These are phyloP conservation scores for Aspergillus campestris DNA, from an alignment of 495 filamentous ascomycete genomes.

Conservation along the genomic window DNA sequence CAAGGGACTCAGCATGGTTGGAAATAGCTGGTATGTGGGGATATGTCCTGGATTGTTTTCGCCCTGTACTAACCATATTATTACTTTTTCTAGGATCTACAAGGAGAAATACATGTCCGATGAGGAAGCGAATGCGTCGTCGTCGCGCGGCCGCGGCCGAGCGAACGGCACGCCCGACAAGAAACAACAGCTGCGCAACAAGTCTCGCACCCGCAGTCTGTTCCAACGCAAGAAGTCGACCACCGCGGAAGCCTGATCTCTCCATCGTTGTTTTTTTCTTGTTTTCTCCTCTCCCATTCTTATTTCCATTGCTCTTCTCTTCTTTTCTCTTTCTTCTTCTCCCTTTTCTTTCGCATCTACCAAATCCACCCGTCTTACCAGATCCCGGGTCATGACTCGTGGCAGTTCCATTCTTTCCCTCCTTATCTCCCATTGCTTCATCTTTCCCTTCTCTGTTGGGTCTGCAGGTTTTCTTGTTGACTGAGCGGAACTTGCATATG, in stretches of 20 bases:
- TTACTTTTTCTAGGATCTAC: constrained; percentile 60
- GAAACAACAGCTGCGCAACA: constrained; percentile 44
- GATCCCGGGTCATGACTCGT: neutral
- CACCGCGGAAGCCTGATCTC: constrained; percentile 23
- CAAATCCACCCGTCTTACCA: neutral
- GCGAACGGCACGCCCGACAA: constrained; percentile 39
- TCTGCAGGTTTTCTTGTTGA: neutral
- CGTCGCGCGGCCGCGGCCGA: constrained; percentile 12
- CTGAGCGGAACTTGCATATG: constrained; percentile 11
- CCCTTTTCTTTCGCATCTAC: constrained; percentile 1
- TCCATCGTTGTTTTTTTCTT: constrained; percentile 2
- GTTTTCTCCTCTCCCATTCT: constrained; percentile 9
- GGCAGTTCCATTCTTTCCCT: constrained; percentile 7
- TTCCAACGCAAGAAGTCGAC: constrained; percentile 56
- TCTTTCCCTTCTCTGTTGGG: constrained; percentile 5
- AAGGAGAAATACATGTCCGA: constrained; percentile 88
- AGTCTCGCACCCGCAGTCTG: constrained; percentile 56
- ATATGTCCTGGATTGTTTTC: neutral
- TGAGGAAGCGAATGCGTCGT: constrained; percentile 44
- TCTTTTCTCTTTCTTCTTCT: constrained; percentile 5
- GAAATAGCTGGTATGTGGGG: constrained; percentile 81
- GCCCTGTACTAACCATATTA: constrained; percentile 8
- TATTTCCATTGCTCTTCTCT: constrained; percentile 6
- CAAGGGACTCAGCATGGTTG: constrained; percentile 94
- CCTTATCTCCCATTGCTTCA: constrained; percentile 2